These are phyloP conservation scores for Pyricularia sp. DNA, from an alignment of 2,329 filamentous ascomycete species.

Conservation along the genomic window DNA sequence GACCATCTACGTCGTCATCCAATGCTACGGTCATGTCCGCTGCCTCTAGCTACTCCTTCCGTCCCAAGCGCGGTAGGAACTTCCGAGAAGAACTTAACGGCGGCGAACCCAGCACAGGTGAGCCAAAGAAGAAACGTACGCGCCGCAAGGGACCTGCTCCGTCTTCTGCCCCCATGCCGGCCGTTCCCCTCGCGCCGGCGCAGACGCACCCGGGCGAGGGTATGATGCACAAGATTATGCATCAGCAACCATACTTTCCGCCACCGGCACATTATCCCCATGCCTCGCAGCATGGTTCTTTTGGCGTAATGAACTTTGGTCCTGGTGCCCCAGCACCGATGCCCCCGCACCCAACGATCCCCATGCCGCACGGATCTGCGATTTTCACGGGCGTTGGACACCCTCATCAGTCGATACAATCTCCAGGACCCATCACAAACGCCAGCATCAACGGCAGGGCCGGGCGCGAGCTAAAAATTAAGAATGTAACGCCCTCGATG, in stretches of 20 bases:
- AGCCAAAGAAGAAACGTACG: slow-evolving; percentile 14
- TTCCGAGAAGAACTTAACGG: slow-evolving; percentile 34
- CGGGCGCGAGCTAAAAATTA: slow-evolving; percentile 8
- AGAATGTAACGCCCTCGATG: slow-evolving; percentile 3
- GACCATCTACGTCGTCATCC: slow-evolving; percentile 40
- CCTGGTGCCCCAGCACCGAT: neutral
- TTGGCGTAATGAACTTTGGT: slow-evolving; percentile 2
- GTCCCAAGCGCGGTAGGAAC: slow-evolving; percentile 41
- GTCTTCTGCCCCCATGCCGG: slow-evolving; percentile 4
- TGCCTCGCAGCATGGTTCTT: slow-evolving; percentile 1
- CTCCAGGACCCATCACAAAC: neutral
- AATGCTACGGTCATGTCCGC: slow-evolving; percentile 31
- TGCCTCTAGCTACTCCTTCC: slow-evolving; percentile 38
- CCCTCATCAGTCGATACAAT: slow-evolving; percentile 7
- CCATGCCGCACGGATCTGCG: neutral
- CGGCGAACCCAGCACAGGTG: slow-evolving; percentile 17
- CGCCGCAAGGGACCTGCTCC: slow-evolving; percentile 6
- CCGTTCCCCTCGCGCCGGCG: neutral
- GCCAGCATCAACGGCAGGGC: neutral
- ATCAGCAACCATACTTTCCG: neutral
- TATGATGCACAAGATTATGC: neutral
- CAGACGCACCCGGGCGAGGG: neutral
- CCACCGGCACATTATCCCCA: neutral
- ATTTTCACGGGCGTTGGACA: slow-evolving; percentile 7
- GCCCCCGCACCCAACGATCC: neutral